Conservation (phyloP, 2,329 filamentous ascomycete species). For the Leptoxyphium fumago region DNA sequence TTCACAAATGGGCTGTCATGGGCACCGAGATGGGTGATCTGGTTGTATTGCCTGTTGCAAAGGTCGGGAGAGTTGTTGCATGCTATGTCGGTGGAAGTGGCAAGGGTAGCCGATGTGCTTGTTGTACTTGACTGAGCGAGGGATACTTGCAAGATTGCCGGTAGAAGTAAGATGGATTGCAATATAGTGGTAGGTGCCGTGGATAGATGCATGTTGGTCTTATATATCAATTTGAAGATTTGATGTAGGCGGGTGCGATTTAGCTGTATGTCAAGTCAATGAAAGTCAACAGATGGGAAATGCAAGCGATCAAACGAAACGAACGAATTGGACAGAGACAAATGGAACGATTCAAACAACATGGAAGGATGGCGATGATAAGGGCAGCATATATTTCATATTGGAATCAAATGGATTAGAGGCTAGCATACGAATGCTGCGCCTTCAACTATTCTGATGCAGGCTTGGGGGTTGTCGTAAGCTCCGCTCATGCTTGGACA, state of each 20-base stretch:
- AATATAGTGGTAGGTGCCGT: too few species aligned
- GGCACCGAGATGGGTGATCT: constrained; percentile 63
- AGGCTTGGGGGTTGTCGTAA: neutral
- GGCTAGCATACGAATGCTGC: neutral
- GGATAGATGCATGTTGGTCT: too few species aligned
- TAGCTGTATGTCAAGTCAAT: too few species aligned
- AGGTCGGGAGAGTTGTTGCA: constrained; percentile 74
- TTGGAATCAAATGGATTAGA: too few species aligned
- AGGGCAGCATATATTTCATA: too few species aligned
- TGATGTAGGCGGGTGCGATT: too few species aligned
- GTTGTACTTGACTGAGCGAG: neutral
- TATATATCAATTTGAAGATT: too few species aligned
- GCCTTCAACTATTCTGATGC: neutral
- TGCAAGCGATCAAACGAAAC: too few species aligned
- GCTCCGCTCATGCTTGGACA: neutral
- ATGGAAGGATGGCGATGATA: too few species aligned
- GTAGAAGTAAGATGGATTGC: neutral
- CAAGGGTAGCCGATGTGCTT: neutral
- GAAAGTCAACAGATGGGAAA: too few species aligned
- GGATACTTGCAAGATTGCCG: neutral
- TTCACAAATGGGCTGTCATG: constrained; percentile 62
- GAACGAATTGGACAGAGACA: too few species aligned
- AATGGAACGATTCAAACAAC: too few species aligned
- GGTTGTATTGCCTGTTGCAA: constrained; percentile 56
- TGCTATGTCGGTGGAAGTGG: constrained; percentile 19